These are phyloP conservation scores for Plasmodium knowlesi DNA, from an alignment of 169 alveolate genomes.

Conservation along the genomic window DNA sequence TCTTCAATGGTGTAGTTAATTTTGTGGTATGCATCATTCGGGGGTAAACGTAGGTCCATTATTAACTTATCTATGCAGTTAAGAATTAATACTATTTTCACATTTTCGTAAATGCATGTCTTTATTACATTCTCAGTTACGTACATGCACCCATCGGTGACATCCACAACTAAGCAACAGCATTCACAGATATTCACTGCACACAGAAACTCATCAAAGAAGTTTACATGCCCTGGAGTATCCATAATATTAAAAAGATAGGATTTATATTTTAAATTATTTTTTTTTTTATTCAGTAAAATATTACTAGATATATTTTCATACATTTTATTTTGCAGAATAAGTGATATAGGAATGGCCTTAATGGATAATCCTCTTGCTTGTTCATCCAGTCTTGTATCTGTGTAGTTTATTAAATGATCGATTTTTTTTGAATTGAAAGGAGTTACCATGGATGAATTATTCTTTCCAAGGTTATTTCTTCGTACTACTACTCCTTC, in stretches of 20 bases:
- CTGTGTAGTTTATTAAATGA: constrained; percentile 91
- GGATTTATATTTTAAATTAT: constrained; percentile 77
- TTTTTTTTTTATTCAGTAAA: constrained; percentile 74
- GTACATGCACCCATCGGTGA: constrained; percentile 96
- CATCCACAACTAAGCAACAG: constrained; percentile 96
- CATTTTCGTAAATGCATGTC: constrained; percentile 86
- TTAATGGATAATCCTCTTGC: constrained; percentile 97
- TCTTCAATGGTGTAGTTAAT: constrained; percentile 86
- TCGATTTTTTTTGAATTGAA: constrained; percentile 61
- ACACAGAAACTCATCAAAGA: constrained; percentile 97
- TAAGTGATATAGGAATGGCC: constrained; percentile 96
- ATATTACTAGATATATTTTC: constrained; percentile 79
- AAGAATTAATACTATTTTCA: constrained; percentile 87
- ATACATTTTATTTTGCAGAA: constrained; percentile 85
- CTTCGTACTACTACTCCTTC: constrained; percentile 30
- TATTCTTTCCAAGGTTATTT: not conserved
- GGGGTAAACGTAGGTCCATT: constrained; percentile 97
- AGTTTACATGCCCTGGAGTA: constrained; percentile 98
- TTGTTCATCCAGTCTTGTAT: constrained; percentile 97
- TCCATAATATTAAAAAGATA: constrained; percentile 93
- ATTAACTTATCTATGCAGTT: constrained; percentile 97
- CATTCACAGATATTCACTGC: constrained; percentile 97
- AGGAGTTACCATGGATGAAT: constrained; percentile 25
- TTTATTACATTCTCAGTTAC: constrained; percentile 93
- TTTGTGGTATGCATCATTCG: constrained; percentile 99